Percentiles rank a stretch among this genome's conserved stretches.
Evolutionary conservation across 352 stramenopile species (phyloP).

Genomic region (Pythium myriotylum): DNA sequence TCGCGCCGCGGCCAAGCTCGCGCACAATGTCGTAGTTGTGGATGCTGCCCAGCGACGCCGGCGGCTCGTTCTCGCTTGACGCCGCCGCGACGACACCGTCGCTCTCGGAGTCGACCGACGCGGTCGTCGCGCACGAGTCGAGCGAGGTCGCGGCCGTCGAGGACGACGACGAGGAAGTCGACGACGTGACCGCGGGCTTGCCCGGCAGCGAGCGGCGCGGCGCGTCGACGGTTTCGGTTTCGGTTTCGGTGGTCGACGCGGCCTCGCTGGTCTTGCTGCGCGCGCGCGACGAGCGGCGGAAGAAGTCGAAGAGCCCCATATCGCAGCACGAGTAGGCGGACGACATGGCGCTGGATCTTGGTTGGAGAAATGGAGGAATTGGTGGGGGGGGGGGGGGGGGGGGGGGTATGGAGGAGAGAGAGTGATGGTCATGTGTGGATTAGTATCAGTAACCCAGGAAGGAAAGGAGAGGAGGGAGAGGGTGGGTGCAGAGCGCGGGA

Average conservation of each 20-base stretch:
- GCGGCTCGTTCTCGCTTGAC: conserved; percentile 5
- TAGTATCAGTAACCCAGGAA: too few relatives aligned
- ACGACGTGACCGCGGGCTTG: too few relatives aligned
- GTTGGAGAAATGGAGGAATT: neutral
- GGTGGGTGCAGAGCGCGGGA: too few relatives aligned
- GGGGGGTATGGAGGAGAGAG: too few relatives aligned
- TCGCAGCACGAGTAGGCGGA: conserved; percentile 29
- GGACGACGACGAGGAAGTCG: too few relatives aligned
- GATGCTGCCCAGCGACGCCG: conserved; percentile 44
- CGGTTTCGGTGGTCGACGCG: neutral
- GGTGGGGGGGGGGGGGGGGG: too few relatives aligned
- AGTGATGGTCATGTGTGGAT: too few relatives aligned
- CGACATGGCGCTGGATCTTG: conserved; percentile 2
- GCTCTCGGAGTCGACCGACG: conserved; percentile 24
- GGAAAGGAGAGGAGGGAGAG: too few relatives aligned
- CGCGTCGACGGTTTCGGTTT: conserved; percentile 1
- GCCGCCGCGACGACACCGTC: conserved; percentile 41
- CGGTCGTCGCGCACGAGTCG: conserved; percentile 12
- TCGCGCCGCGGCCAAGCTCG: conserved; percentile 79
- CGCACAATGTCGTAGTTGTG: conserved; percentile 82
- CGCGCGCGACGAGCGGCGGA: conserved; percentile 61
- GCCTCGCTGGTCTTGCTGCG: conserved; percentile 27
- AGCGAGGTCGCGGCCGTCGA: neutral
- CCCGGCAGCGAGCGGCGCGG: neutral
- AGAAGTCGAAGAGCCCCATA: conserved; percentile 82